Evolutionary conservation across 768 basidiomycete genomes (phyloP).

Genomic region (Phylloporus scabripes): DNA sequence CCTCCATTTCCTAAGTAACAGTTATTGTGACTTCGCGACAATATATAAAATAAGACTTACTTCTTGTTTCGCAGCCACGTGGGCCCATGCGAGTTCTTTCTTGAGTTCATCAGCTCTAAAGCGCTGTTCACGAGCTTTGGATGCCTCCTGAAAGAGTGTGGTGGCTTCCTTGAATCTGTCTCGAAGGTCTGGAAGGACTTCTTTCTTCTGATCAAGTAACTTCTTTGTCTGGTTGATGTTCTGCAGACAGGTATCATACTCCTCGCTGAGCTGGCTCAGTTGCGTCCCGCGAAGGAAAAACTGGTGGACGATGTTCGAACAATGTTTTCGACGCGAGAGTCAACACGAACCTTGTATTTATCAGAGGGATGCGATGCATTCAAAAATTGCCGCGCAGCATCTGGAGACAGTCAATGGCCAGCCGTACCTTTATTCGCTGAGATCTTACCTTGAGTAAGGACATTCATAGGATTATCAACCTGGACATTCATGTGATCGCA

Average conservation of each 20-base stretch:
- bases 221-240: constrained; percentile 68
- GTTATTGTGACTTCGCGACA: neutral
- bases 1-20: constrained; percentile 37
- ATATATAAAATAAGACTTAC: constrained; percentile 35
- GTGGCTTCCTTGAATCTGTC: constrained; percentile 51
- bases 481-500: constrained; percentile 96
- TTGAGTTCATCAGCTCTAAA: constrained; percentile 64
- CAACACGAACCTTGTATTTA: constrained; percentile 73
- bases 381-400: constrained; percentile 63
- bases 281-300: constrained; percentile 95
- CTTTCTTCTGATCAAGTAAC: constrained; percentile 63
- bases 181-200: constrained; percentile 73
- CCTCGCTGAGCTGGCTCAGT: constrained; percentile 78
- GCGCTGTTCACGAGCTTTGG: constrained; percentile 66
- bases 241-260: constrained; percentile 72
- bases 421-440: neutral
- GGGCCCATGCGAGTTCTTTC: constrained; percentile 84
- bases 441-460: constrained; percentile 72
- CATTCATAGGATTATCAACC: constrained; percentile 94
- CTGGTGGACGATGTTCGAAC: constrained; percentile 34
- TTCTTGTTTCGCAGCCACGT: constrained; percentile 64
- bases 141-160: constrained; percentile 63
- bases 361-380: constrained; percentile 73
- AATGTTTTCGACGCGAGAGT: neutral
- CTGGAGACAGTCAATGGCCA: constrained; percentile 11